Base-by-base conservation (phyloP, 2,329 filamentous ascomycete genomes). In the Cladosporium sp. region DNA sequence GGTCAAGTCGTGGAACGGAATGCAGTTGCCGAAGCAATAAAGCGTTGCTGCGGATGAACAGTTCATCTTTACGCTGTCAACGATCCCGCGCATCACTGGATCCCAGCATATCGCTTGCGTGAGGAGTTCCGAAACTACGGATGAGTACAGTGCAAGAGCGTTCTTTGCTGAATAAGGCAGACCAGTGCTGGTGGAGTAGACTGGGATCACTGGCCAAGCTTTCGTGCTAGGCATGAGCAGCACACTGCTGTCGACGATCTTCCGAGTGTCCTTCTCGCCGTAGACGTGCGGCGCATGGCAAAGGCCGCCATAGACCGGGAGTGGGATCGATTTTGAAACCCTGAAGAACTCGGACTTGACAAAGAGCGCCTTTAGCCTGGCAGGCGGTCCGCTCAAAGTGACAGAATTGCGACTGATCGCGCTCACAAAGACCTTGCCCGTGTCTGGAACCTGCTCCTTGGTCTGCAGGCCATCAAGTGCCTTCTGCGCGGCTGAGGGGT, bases 391-490 rank as follows among this genome's bases (percentile, higher is more conserved):
- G 61, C 74, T 76, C 39, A 77, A 66, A 0, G 72, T 75, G 1
- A 75, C 70, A 5, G 73, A 75, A 16, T 69, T 73, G 14, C 58
- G 61, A 49, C 69, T 72, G n/a, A 70, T 43, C 13, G 72, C 73
- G 56, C 72, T 75, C 28, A 75, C 65, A 62, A 73, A 74, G 39
- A 76, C 64, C 23, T 71, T 71, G n/a, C 66, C 63, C 8, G 49
- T 53, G 49, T 53, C 49, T 8, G 49, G 49, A 11, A 53, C 26
- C 49, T 30, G 23, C 16, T 75, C 70, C 6, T 61, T 66, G 8
- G 68, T 57, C 21, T 79, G 74, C 1, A 77, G 68, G 0, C 63
- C 34, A 60, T 82, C 77, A 1, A 83, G 74, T 67, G 82, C 78
- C 8, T 72, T 63, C 53, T 80, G 79, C 1, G 74, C 78, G 3